Evolutionary conservation across 139 green algal genomes (phyloP), one percentile per base, ranked within the genome.

Genomic region (Picochlorum sp.): DNA sequence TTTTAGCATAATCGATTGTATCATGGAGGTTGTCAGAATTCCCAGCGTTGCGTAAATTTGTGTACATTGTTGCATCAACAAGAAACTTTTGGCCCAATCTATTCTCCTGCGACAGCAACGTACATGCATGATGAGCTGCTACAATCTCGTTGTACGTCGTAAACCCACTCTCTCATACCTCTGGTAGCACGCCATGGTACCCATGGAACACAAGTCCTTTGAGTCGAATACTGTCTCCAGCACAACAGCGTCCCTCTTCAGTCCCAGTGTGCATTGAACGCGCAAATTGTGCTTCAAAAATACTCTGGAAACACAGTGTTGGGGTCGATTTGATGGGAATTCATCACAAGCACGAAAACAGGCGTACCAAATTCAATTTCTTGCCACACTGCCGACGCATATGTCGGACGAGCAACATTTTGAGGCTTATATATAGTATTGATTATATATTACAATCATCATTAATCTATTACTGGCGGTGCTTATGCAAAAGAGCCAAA

Each of bases 41-140:
- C 0, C 81, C 81, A 11, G 81, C 76, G 5, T 52, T 61, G 4
- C 47, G 16, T 44, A 79, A 52, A 47, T 71, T 69, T 15, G 71
- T 69, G 26, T 49, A 59, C 6, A 87, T 52, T 10, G 61, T 76
- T 7, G 73, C 80, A 62, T 87, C 65, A 18, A 87, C 73, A 23
- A 80, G 46, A 51, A 87, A 87, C 56, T 87, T 87, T 47, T 87
- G 81, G 0, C 81, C 81, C 30, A 87, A 62, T 8, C 41, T 64
- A 38, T 67, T 82, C 64, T 87, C 81, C 81, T 87, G 68, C 28
- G 34, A 26, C 18, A 62, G 15, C 2, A 20, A 47, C 21, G 4
- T 10, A 62, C 18, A 37, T 57, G 7, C 3, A 37, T 30, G 28
- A 30, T 30, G 28, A 30, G 28, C 28, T 30, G 28, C 28, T 30